phyloP scores from a whole-genome alignment of 352 stramenopile genomes.

The Elongisporangium undulatum region DNA sequence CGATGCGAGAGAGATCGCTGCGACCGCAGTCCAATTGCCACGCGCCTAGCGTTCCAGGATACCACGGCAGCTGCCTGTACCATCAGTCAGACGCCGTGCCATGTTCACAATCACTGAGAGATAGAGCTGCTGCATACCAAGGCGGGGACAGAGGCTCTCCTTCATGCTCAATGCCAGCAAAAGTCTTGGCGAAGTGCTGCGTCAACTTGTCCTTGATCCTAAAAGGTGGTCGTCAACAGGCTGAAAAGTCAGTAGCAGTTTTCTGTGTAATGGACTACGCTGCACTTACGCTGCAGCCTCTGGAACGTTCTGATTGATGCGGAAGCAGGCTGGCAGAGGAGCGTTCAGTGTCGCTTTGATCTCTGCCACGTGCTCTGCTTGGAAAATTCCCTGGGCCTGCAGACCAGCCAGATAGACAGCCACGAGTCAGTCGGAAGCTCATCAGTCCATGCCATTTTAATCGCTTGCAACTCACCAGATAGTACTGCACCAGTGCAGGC shows the following conservation, averaged over 20 bases:
- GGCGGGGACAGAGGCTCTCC: conserved; percentile 30
- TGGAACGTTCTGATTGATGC: conserved; percentile 45
- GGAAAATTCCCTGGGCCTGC: conserved; percentile 62
- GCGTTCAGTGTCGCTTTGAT: conserved; percentile 47
- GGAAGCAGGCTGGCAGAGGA: conserved; percentile 66
- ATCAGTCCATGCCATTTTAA: not conserved
- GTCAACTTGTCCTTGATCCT: conserved; percentile 44
- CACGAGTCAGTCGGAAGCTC: not conserved
- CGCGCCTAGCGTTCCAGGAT: conserved; percentile 42
- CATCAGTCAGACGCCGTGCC: not conserved
- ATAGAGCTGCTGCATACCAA: conserved; percentile 8
- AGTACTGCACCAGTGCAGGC: conserved; percentile 50
- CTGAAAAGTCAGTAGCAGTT: not conserved
- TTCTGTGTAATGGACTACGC: not conserved
- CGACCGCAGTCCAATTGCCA: conserved; percentile 78
- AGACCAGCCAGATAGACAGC: not conserved
- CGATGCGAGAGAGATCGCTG: conserved; percentile 24
- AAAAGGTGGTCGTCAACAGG: conserved; percentile 1
- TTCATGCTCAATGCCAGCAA: conserved; percentile 24
- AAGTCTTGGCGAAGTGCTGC: conserved; percentile 40
- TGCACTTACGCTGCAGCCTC: conserved; percentile 15
- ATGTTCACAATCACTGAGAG: not conserved
- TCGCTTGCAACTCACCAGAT: conserved; percentile 28
- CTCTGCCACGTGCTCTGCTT: conserved; percentile 23
- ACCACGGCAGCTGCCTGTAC: conserved; percentile 54